Evolutionary conservation across 2,329 filamentous ascomycete genomes (phyloP), one percentile per base, ranked within the genome.

Genomic region (Pseudogymnoascus sp.): DNA sequence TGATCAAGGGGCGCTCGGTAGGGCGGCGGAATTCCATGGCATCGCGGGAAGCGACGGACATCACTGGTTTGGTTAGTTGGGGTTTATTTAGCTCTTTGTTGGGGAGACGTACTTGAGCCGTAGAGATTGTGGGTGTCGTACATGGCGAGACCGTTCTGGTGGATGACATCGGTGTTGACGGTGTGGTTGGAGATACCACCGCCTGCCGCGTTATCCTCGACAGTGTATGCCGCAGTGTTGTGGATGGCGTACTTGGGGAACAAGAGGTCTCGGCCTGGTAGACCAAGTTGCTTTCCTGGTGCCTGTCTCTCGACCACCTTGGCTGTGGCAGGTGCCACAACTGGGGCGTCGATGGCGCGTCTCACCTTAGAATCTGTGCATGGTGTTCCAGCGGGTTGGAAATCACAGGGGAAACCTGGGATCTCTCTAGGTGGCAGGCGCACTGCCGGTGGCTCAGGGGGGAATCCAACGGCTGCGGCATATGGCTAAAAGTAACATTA

Each of bases 111-210:
- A 76, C 75, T 86, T 6, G 83, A 82, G 1, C 89, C 89, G 71
- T 89, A 91, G 1, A 92, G 73, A 67, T 92, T 92, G 72, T 92
- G 89, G 0, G 85, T 88, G 67, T 92, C 89, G 69, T 89, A 90
- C 72, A 89, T 84, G 18, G 79, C 77, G 37, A 86, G 75, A 1
- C 87, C 87, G 63, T 88, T 86, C 42, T 84, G 79, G 71, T 90
- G 87, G 7, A 86, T 79, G 7, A 90, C 74, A 69, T 90, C 82
- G 0, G 87, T 88, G 65, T 84, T 79, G 60, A 90, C 82, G 0
- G 88, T 86, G 69, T 82, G 79, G 71, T 83, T 82, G 0, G 78
- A 79, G 27, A 82, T 72, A 1, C 76, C 78, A 42, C 80, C 80
- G 39, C 76, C 72, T 5, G 70, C 76, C 2, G 75, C 76, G 40